Conservation (phyloP, 2,329 filamentous ascomycete species). For the Verticillium albo-atrum region DNA sequence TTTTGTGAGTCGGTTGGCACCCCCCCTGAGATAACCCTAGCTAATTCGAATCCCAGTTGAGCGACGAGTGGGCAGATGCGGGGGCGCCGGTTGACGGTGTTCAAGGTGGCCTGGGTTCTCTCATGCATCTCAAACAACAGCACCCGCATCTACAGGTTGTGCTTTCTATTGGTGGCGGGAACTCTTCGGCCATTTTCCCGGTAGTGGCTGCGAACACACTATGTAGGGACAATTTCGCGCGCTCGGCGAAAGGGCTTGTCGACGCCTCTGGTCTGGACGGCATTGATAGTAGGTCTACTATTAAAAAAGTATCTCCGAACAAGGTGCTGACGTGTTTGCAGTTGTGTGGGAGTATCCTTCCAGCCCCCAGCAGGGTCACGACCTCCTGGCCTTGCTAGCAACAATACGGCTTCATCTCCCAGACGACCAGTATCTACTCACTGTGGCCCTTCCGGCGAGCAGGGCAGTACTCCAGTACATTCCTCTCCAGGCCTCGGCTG, state of each 20-base stretch:
- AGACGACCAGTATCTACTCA: slow-evolving; percentile 63
- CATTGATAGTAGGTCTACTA: slow-evolving; percentile 61
- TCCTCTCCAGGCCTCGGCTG: slow-evolving; percentile 56
- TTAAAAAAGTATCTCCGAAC: neutral
- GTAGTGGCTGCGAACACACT: slow-evolving; percentile 57
- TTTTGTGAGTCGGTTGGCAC: slow-evolving; percentile 53
- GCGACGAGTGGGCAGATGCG: slow-evolving; percentile 74
- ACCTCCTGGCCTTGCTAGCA: slow-evolving; percentile 67
- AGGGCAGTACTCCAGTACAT: slow-evolving; percentile 65
- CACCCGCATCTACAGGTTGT: slow-evolving; percentile 71
- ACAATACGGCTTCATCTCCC: slow-evolving; percentile 64
- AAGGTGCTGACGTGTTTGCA: slow-evolving; percentile 33
- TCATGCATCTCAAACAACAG: slow-evolving; percentile 67
- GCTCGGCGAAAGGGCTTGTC: slow-evolving; percentile 61
- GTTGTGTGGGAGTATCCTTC: slow-evolving; percentile 79
- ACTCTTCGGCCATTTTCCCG: slow-evolving; percentile 63
- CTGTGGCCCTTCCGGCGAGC: slow-evolving; percentile 67
- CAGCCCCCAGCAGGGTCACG: slow-evolving; percentile 58
- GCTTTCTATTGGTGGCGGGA: slow-evolving; percentile 69
- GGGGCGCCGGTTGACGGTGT: slow-evolving; percentile 68
- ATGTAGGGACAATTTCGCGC: slow-evolving; percentile 64
- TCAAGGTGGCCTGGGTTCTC: slow-evolving; percentile 66
- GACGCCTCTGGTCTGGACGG: slow-evolving; percentile 58
- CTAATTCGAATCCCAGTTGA: slow-evolving; percentile 48
- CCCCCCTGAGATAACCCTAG: slow-evolving; percentile 2